Conservation (phyloP, 2,329 filamentous ascomycete genomes). For the Colletotrichum trifolii region DNA sequence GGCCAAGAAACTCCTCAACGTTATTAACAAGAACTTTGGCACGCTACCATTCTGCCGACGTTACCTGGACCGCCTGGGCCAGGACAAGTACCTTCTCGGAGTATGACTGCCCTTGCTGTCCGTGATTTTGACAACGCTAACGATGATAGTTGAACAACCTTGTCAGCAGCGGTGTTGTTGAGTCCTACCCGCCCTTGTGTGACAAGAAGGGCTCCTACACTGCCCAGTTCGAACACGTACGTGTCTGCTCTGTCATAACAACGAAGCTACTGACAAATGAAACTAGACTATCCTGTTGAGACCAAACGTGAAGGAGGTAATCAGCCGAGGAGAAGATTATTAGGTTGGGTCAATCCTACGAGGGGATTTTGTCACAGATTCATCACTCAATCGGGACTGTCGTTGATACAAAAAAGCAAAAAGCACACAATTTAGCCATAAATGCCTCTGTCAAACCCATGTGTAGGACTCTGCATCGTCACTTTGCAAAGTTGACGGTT, state of each 20-base stretch:
- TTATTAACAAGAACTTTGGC: conserved; percentile 97
- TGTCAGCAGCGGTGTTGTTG: conserved; percentile 84
- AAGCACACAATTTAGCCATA: conserved; percentile 22
- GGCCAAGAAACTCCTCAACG: conserved; percentile 84
- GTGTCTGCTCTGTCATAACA: conserved; percentile 47
- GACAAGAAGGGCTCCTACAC: conserved; percentile 96
- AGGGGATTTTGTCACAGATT: conserved; percentile 21
- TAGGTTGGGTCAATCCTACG: conserved; percentile 51
- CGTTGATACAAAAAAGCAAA: conserved; percentile 29
- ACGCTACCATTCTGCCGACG: conserved; percentile 91
- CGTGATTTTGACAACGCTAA: conserved; percentile 39
- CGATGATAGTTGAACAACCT: conserved; percentile 80
- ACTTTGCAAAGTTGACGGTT: too few relatives aligned
- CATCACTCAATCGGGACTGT: conserved; percentile 27
- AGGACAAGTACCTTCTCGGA: conserved; percentile 92
- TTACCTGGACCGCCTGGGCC: conserved; percentile 91
- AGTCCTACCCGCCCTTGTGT: conserved; percentile 88
- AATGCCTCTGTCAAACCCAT: background rate
- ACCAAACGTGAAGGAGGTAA: conserved; percentile 86
- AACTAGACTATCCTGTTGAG: conserved; percentile 78
- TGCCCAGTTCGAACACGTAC: conserved; percentile 93
- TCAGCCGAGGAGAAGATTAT: conserved; percentile 88
- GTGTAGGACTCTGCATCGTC: background rate
- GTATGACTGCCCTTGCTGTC: conserved; percentile 63
- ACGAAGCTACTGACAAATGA: conserved; percentile 32